A percentile compares a stretch with the other conserved stretches of the same genome.
These are phyloP conservation scores for Cercospora zeina DNA, from an alignment of 2,329 filamentous ascomycete genomes.

Conservation along the genomic window DNA sequence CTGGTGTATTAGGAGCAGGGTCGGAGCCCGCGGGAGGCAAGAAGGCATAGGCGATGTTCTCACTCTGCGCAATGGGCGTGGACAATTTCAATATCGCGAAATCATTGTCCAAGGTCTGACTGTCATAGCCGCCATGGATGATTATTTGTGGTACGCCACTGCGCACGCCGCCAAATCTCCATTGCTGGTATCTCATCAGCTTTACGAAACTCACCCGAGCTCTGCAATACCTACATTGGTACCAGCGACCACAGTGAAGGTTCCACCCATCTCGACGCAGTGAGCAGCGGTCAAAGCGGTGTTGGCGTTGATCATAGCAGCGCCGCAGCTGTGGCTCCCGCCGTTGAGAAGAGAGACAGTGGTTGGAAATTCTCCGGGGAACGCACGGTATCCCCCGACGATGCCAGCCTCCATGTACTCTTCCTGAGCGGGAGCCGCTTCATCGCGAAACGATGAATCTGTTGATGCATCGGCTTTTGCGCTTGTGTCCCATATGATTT, in stretches of 20 bases:
- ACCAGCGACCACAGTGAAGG: neutral
- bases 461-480: neutral
- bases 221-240: neutral
- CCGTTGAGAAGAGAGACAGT: neutral
- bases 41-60: neutral
- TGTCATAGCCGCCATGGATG: neutral
- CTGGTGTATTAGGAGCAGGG: neutral
- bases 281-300: slow-evolving; percentile 9
- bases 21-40: slow-evolving; percentile 5
- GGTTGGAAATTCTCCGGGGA: neutral
- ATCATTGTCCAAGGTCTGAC: neutral
- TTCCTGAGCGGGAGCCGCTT: neutral
- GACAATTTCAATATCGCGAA: slow-evolving; percentile 6
- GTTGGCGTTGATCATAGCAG: slow-evolving; percentile 3
- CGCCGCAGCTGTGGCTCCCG: slow-evolving; percentile 2
- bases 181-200: neutral
- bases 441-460: neutral
- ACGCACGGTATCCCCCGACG: neutral
- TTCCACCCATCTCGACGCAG: slow-evolving; percentile 7
- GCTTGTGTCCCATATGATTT: slow-evolving; percentile 2
- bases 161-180: slow-evolving; percentile 1
- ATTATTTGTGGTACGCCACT: neutral
- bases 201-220: neutral
- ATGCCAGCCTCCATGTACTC: neutral
- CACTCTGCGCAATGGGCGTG: neutral